A percentile compares a stretch with the other conserved stretches of the same genome.
Conservation (phyloP, 2,329 filamentous ascomycete genomes). For the Botrytis galanthina region DNA sequence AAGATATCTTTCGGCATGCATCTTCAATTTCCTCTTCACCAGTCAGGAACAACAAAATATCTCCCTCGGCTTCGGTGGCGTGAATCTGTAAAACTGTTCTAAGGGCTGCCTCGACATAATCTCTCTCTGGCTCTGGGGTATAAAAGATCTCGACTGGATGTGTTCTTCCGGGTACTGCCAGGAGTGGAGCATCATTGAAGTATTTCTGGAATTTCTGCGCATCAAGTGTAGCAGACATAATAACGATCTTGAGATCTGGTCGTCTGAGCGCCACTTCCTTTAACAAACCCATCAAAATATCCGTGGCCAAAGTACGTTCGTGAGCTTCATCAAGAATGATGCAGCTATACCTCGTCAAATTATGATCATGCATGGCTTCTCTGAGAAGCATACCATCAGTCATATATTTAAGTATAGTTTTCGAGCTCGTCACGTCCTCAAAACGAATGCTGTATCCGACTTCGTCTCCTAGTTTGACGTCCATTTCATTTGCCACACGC, state of each 20-base stretch:
- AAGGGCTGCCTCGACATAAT: slow-evolving; percentile 94
- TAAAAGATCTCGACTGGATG: slow-evolving; percentile 98
- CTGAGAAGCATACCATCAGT: slow-evolving; percentile 97
- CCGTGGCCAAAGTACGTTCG: slow-evolving; percentile 93
- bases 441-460: slow-evolving; percentile 99
- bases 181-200: slow-evolving; percentile 89
- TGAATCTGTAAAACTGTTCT: slow-evolving; percentile 96
- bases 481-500: slow-evolving; percentile 95
- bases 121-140: slow-evolving; percentile 90
- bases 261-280: slow-evolving; percentile 84
- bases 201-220: slow-evolving; percentile 98
- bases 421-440: slow-evolving; percentile 85
- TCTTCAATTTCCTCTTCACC: slow-evolving; percentile 99
- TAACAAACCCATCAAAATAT: slow-evolving; percentile 93
- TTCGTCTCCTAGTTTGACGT: slow-evolving; percentile 87
- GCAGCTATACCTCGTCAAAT: slow-evolving; percentile 88
- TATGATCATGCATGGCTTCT: slow-evolving; percentile 94
- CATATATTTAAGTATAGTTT: slow-evolving; percentile 98
- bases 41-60: slow-evolving; percentile 91
- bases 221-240: slow-evolving; percentile 98
- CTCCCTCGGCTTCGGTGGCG: slow-evolving; percentile 85
- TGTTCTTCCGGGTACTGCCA: slow-evolving; percentile 92
- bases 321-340: slow-evolving; percentile 99
- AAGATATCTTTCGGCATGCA: slow-evolving; percentile 82
- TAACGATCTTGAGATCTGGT: slow-evolving; percentile 93